Base-by-base conservation (phyloP, 2,329 filamentous ascomycete species). In the Cladorrhinum sp. region DNA sequence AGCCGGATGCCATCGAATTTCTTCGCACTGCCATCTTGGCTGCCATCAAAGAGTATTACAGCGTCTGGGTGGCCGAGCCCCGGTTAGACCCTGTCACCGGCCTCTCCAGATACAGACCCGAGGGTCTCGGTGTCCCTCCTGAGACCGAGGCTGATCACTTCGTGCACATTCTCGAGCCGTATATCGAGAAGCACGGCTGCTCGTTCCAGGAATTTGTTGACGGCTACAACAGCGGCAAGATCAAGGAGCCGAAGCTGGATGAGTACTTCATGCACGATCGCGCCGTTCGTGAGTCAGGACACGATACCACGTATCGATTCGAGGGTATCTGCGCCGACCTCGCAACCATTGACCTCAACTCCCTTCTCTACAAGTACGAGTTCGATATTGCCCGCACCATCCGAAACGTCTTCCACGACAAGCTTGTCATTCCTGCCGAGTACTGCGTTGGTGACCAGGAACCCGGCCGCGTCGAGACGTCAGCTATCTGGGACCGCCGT, bases 231-330 rank as follows among this genome's bases (percentile, higher is more conserved):
- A 75, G 86, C 63, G 86, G 88, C 20, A 74, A 85, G 56, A 83
- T 99, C 24, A 75, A 81, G 52, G 94, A 98, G 76, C 92, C 93
- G 0, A 91, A 96, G 65, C 81, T 99, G 14, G 95, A 99, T 71
- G 87, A 93, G 52, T 99, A 98, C 76, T 98, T 98, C 77, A 78
- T 96, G 72, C 95, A 99, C 73, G 95, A 99, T 73, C 90, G 95
- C 62, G 93, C 94, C 1, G 93, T 98, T 33, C 89, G 95, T 67
- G 95, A 99, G 75, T 97, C 94, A 18, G 95, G 95, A 12, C 95
- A 99, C 74, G 95, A 99, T 73, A 99, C 95, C 2, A 91, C 91
- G 16, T 98, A 98, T 76, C 91, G 95, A 18, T 82, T 99, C 20
- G 95, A 98, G 76, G 88, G 86, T 52, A 83, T 96, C 23, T 93